Conservation (phyloP, 257 asterid species). For the Solanum chmielewskii region DNA sequence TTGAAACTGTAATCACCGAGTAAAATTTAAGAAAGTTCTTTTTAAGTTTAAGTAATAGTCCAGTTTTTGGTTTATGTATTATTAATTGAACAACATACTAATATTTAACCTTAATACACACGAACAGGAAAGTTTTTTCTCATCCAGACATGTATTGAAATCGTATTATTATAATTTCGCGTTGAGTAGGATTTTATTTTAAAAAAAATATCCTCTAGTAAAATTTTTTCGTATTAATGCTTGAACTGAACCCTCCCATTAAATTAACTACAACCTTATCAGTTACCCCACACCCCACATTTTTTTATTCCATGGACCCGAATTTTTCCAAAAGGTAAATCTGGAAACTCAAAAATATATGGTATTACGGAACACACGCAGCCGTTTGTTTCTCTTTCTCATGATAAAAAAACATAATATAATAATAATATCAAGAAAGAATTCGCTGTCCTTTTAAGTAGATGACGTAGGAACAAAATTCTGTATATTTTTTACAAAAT, state of each 20-base stretch:
- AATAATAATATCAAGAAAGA: neutral
- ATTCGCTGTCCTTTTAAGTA: neutral
- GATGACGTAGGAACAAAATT: neutral
- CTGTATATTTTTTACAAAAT: too few relatives aligned
- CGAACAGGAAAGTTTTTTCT: too few relatives aligned
- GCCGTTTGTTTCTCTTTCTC: neutral
- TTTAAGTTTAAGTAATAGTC: neutral
- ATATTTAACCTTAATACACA: neutral
- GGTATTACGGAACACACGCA: neutral
- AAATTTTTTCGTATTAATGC: rapidly evolving
- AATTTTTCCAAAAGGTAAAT: neutral
- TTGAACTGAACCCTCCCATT: too few relatives aligned
- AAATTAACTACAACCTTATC: too few relatives aligned
- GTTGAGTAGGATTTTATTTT: rapidly evolving
- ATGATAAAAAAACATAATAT: neutral
- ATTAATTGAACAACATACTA: neutral
- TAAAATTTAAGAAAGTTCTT: neutral
- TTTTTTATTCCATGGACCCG: too few relatives aligned
- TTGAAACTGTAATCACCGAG: neutral
- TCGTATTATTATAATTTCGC: too few relatives aligned
- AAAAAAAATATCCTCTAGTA: too few relatives aligned
- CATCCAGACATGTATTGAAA: rapidly evolving
- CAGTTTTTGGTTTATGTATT: neutral
- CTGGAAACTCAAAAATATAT: neutral
- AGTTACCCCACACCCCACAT: rapidly evolving